Percentiles rank a stretch among this genome's conserved stretches.
Evolutionary conservation across 805 yeast genomes (phyloP).

Genomic region (Candida jianshihensis): DNA sequence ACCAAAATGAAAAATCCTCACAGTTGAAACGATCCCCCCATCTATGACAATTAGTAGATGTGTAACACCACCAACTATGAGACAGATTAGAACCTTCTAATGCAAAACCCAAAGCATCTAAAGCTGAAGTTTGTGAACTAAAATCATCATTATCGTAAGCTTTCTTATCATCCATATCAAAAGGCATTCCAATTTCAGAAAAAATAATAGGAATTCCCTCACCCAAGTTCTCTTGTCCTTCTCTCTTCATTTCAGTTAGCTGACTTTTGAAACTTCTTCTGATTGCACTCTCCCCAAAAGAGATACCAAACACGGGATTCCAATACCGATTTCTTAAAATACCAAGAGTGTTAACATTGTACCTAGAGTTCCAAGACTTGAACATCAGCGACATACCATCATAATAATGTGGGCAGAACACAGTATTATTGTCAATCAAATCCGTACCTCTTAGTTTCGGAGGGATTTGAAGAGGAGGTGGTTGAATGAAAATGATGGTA

Average conservation of each 20-base stretch:
- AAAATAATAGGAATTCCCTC: conserved; percentile 60
- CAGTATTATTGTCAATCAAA: conserved; percentile 55
- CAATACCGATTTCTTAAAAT: conserved; percentile 71
- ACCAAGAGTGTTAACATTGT: conserved; percentile 87
- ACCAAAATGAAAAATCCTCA: conserved; percentile 89
- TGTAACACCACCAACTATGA: conserved; percentile 84
- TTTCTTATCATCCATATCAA: conserved; percentile 80
- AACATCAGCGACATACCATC: conserved; percentile 93
- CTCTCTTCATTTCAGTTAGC: conserved; percentile 56
- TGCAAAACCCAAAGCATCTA: conserved; percentile 77
- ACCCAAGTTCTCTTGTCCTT: conserved; percentile 60
- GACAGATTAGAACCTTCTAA: conserved; percentile 67
- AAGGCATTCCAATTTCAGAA: conserved; percentile 97
- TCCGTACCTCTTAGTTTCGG: conserved; percentile 30
- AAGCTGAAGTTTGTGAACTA: conserved; percentile 67
- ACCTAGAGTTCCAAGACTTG: conserved; percentile 76
- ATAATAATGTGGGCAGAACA: conserved; percentile 84
- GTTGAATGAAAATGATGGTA: conserved; percentile 60
- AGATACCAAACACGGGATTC: conserved; percentile 68
- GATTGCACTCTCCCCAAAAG: conserved; percentile 75
- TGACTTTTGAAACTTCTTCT: conserved; percentile 67
- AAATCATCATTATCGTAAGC: conserved; percentile 66
- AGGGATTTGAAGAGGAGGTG: conserved; percentile 62
- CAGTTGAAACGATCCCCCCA: conserved; percentile 94
- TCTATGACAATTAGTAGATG: conserved; percentile 61